Base-by-base conservation (phyloP, 495 filamentous ascomycete species). In the Penicillium turbatum region DNA sequence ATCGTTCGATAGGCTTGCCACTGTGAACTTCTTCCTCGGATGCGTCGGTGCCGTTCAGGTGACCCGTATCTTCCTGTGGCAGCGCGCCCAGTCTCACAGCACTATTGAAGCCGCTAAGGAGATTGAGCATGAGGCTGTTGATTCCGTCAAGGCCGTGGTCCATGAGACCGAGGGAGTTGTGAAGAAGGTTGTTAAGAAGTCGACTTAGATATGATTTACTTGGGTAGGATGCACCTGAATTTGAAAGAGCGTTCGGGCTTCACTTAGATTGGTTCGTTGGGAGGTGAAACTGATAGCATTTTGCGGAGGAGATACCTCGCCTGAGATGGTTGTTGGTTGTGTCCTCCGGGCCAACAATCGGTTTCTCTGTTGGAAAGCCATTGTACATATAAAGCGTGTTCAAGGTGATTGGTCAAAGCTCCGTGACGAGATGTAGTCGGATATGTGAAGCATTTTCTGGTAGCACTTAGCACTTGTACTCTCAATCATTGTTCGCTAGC, bases 21-120 rank as follows among this genome's bases (percentile, higher is more conserved):
- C 92, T 15, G 93, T 98, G 60, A 98, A 97, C 83, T 97, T 97
- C 84, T 95, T 97, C 83, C 86, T 98, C 57, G 90, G 86, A 54
- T 76, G 83, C 48, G 92, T 96, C 53, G 93, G 95, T 57, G 71
- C 86, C 43, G 81, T 88, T 49, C 93, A 98, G 77, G 77, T 90
- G 50, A 71, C 72, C 53, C 85, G 93, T 57, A 96, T 97, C 63
- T 56, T 79, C 57, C 46, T 82, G 65, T 95, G 84, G 67, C 80
- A 84, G 59, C 65, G 71, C 57, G 79, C 74, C 55, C 67, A 84
- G 86, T 77, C 78, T 62, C 69, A 65, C 12, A 75, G 60, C 2
- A 51, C 71, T 29, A 61, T 70, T 48, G 74, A 76, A 45, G 68
- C 75, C 46, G 78, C 67, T 47, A 74, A 81, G 64, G 73, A 77